Percentiles rank a stretch among this genome's conserved stretches.
Evolutionary conservation across 2,329 filamentous ascomycete species (phyloP).

Genomic region (Ceratocystis smalleyi): DNA sequence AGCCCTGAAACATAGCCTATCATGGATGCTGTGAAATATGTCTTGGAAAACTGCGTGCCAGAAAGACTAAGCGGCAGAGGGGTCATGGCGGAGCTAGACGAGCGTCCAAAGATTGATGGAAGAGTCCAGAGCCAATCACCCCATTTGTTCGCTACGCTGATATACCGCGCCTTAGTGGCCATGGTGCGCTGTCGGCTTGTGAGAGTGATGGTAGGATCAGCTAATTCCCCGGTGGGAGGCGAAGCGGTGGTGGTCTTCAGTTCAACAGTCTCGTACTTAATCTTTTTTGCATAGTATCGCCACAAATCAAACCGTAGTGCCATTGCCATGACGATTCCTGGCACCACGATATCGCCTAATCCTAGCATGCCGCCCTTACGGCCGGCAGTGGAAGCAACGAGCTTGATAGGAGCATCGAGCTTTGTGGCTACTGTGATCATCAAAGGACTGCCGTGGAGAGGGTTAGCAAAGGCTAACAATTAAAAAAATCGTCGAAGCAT

Average conservation of each 20-base stretch:
- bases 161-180: conserved; percentile 36
- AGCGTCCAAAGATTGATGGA: neutral
- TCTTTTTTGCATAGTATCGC: conserved; percentile 59
- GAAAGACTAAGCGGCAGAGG: neutral
- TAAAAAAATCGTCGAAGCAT: neutral
- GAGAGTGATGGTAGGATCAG: conserved; percentile 20
- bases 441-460: conserved; percentile 40
- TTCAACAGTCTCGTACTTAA: conserved; percentile 28
- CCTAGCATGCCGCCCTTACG: conserved; percentile 69
- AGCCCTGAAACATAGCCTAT: conserved; percentile 66
- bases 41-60: conserved; percentile 49
- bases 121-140: conserved; percentile 67
- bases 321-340: conserved; percentile 77
- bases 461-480: conserved; percentile 18
- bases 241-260: neutral
- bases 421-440: conserved; percentile 81
- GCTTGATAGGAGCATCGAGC: conserved; percentile 83
- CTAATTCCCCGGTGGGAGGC: no score
- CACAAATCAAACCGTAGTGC: conserved; percentile 86
- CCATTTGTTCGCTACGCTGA: conserved; percentile 56
- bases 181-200: conserved; percentile 22
- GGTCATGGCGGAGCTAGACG: conserved; percentile 16
- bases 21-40: conserved; percentile 68
- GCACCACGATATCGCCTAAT: conserved; percentile 84
- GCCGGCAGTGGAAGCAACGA: conserved; percentile 57